These are phyloP conservation scores for Curvularia verruculosa DNA, from an alignment of 2,329 filamentous ascomycete species.

Conservation along the genomic window DNA sequence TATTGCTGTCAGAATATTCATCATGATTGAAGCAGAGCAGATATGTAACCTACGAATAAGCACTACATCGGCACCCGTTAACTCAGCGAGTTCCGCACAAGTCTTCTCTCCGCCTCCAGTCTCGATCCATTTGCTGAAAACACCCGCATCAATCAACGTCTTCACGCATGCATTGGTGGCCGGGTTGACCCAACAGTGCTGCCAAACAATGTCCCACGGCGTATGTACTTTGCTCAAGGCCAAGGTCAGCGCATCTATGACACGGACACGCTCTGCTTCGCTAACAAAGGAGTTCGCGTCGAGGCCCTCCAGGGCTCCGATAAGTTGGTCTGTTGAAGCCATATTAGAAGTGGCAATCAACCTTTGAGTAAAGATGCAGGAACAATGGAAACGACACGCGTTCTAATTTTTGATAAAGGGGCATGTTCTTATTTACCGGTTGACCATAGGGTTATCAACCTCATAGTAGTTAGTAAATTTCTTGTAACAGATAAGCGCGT, in stretches of 20 bases:
- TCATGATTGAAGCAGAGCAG: background rate
- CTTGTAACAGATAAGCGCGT: background rate
- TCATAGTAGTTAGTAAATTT: background rate
- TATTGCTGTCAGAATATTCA: background rate
- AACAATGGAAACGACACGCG: background rate
- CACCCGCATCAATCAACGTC: constrained; percentile 11
- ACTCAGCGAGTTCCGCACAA: constrained; percentile 6
- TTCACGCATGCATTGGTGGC: constrained; percentile 13
- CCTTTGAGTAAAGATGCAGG: background rate
- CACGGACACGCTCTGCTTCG: constrained; percentile 11
- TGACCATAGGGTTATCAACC: background rate
- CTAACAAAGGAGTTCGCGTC: constrained; percentile 10
- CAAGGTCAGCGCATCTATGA: constrained; percentile 8
- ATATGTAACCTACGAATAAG: background rate
- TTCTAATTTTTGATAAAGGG: background rate
- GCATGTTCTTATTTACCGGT: background rate
- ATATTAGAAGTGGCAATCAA: background rate
- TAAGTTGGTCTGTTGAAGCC: constrained; percentile 10
- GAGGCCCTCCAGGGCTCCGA: constrained; percentile 6
- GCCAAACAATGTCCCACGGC: constrained; percentile 12
- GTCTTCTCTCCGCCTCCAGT: constrained; percentile 6
- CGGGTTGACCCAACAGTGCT: constrained; percentile 11
- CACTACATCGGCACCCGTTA: background rate
- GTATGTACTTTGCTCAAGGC: constrained; percentile 10
- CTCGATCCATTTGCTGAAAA: constrained; percentile 13